Evolutionary conservation across 192 early-diverging fungal species (phyloP), one percentile per base, ranked within the genome.

Genomic region (Backusella circina): DNA sequence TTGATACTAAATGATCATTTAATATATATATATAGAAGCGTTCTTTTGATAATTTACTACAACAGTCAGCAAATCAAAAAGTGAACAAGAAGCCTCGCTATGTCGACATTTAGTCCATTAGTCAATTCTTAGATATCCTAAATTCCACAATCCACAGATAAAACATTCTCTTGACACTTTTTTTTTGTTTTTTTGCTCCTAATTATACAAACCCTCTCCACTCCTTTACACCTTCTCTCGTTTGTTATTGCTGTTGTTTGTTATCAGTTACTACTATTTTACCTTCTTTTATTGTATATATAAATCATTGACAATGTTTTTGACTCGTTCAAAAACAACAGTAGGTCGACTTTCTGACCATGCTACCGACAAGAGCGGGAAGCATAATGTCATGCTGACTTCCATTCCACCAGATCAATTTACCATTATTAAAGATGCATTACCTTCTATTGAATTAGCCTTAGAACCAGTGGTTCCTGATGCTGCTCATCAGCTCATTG

Each of bases 11-110:
- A n/a, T n/a, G n/a, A n/a, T n/a, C n/a, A n/a, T n/a, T n/a, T n/a
- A n/a, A n/a, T n/a, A n/a, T 26, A 37, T 71, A n/a, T 26, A 28
- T 32, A 54, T 37, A 77, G 76, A 77, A 77, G 72, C 76, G 76
- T 21, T 65, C 70, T 4, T 37, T 77, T 12, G 76, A 77, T 47
- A 28, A 15, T 2, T 30, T 77, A 5, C n/a, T 77, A 5, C n/a
- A 67, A 31, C 18, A 5, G 9, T 12, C 47, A 77, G 47, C 28
- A 18, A 65, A 44, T 37, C 38, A 72, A 37, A 39, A 66, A 21
- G 61, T 66, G 15, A 77, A 51, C 32, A 77, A 76, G 36, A 73
- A 73, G 37, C 54, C 72, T 41, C 68, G 68, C 54, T 69, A 77
- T 65, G 57, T 70, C 15, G n/a, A 66, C 9, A 61, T 51, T 30